Percentiles rank a stretch among this genome's conserved stretches.
Evolutionary conservation across 371 early-diverging fungal genomes (phyloP).

Genomic region (Mucor circinelloides): DNA sequence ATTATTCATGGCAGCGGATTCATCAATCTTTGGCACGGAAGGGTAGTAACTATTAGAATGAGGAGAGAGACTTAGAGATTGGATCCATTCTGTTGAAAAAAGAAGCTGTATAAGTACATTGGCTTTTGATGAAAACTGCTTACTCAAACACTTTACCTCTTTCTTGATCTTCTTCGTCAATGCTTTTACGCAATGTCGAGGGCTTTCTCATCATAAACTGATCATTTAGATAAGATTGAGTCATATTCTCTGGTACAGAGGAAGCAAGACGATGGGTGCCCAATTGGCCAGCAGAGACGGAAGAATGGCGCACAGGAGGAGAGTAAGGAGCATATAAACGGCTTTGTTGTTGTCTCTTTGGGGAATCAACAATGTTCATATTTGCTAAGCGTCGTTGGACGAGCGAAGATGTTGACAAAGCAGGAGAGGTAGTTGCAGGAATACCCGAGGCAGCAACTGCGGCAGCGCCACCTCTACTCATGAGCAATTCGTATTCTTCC

Average conservation of each 20-base stretch:
- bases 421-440: not conserved
- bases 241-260: slow-evolving; percentile 10
- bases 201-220: slow-evolving; percentile 22
- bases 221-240: slow-evolving; percentile 16
- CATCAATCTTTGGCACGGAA: slow-evolving; percentile 2
- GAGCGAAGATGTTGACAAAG: not conserved
- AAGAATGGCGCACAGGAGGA: not conserved
- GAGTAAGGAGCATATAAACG: slow-evolving; percentile 9
- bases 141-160: not conserved
- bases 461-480: not conserved
- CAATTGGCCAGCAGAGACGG: not conserved
- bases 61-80: not conserved
- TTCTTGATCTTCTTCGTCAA: slow-evolving; percentile 8
- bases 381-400: slow-evolving; percentile 7
- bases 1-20: not conserved
- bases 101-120: not conserved
- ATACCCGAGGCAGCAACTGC: not conserved
- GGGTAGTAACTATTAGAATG: not conserved
- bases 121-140: not conserved
- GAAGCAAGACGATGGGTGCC: slow-evolving; percentile 4
- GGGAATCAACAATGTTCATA: slow-evolving; percentile 1
- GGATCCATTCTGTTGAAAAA: not conserved
- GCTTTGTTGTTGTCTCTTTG: not conserved
- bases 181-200: slow-evolving; percentile 5
- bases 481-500: slow-evolving; percentile 41